These are phyloP conservation scores for Plasmodium relictum DNA, from an alignment of 169 alveolate species.

Conservation along the genomic window DNA sequence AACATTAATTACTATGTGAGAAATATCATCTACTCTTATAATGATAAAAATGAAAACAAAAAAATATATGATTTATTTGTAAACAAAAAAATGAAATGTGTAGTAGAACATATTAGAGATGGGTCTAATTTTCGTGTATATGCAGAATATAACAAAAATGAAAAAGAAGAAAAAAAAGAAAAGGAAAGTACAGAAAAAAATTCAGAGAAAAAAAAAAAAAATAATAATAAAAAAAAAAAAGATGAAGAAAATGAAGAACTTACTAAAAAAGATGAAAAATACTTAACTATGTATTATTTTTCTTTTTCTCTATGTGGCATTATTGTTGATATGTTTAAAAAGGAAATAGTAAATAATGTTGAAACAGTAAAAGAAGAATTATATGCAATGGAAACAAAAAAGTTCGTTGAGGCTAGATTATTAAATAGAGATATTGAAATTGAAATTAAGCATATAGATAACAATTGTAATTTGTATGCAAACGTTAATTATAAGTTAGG, in stretches of 20 bases:
- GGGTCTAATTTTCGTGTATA: slow-evolving; percentile 70
- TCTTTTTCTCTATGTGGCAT: slow-evolving; percentile 62
- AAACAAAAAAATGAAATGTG: slow-evolving; percentile 43
- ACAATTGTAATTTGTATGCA: slow-evolving; percentile 59
- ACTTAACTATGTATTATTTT: slow-evolving; percentile 68
- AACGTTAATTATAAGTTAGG: slow-evolving; percentile 64
- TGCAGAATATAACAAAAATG: slow-evolving; percentile 23
- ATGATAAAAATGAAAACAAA: slow-evolving; percentile 58
- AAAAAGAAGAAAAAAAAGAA: slow-evolving; percentile 7
- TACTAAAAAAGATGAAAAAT: slow-evolving; percentile 13
- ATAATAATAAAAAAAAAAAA: neutral
- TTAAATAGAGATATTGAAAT: slow-evolving; percentile 69
- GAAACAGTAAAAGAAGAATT: slow-evolving; percentile 63
- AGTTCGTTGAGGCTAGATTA: slow-evolving; percentile 59
- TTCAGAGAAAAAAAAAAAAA: neutral
- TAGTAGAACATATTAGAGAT: slow-evolving; percentile 69
- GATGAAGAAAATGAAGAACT: neutral
- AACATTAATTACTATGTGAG: slow-evolving; percentile 49
- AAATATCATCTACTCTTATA: slow-evolving; percentile 50
- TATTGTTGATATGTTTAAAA: slow-evolving; percentile 74
- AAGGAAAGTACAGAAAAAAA: neutral
- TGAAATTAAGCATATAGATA: slow-evolving; percentile 65
- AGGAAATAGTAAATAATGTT: slow-evolving; percentile 64
- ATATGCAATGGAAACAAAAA: slow-evolving; percentile 73
- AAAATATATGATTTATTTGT: slow-evolving; percentile 29